phyloP scores from a whole-genome alignment of 768 basidiomycete species.

The Guyanaporus albipodus region DNA sequence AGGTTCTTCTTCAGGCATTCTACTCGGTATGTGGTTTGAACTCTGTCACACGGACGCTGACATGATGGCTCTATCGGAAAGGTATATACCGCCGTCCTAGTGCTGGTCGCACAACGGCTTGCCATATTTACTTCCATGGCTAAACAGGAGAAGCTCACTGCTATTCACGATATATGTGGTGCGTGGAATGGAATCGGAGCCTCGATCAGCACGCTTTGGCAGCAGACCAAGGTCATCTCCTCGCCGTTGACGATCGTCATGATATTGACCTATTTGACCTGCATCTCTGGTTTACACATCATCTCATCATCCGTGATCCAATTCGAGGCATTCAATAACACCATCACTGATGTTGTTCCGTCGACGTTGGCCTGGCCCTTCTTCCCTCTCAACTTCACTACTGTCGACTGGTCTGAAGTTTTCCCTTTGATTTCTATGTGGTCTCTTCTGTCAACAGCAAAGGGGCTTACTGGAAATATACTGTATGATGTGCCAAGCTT shows the following conservation, averaged over 20 bases:
- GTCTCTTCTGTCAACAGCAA: conserved; percentile 2
- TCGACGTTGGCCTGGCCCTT: conserved; percentile 1
- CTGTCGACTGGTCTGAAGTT: background rate
- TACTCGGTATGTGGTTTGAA: background rate
- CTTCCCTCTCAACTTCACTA: background rate
- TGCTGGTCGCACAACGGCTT: conserved; percentile 14
- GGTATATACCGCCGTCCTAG: conserved; percentile 16
- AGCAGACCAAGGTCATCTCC: conserved; percentile 17
- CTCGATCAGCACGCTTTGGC: conserved; percentile 14
- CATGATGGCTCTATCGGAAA: background rate
- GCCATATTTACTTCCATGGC: conserved; percentile 3
- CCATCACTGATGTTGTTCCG: background rate
- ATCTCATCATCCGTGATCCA: conserved; percentile 20
- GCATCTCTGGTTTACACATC: conserved; percentile 20
- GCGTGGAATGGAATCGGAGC: conserved; percentile 27
- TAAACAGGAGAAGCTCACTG: conserved; percentile 14
- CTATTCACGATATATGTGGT: conserved; percentile 15
- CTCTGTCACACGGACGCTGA: background rate
- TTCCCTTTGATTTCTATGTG: background rate
- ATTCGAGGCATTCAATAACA: conserved; percentile 14
- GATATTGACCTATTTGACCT: conserved; percentile 13
- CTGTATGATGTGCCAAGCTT: conserved; percentile 16
- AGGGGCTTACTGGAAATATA: conserved; percentile 10
- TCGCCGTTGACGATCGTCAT: conserved; percentile 1
- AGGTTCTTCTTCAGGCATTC: background rate